Base-by-base conservation (phyloP, 108 stramenopile genomes). In the Fistulifera pelliculosa region DNA sequence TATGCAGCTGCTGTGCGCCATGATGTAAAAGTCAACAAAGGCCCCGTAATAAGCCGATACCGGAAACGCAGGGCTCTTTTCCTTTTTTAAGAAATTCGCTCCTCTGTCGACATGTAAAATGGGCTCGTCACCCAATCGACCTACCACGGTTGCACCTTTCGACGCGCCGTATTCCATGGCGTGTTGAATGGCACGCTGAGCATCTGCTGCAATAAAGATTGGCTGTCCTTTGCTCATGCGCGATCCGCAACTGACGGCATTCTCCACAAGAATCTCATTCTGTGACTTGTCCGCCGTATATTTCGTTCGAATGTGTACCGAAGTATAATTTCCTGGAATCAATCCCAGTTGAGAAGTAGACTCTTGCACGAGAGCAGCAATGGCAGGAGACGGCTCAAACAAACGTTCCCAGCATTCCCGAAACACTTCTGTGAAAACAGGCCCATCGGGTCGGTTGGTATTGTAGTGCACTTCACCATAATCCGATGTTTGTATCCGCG, bases 161-260 rank as follows among this genome's bases (percentile, higher is more conserved):
- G 11, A 14, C 40, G 11, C 12, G 12, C 12, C 40, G 14, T 41
- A 41, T 11, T 41, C 40, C 40, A 41, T 14, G 11, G 40, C 40
- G 12, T 13, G 40, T 41, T 41, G 11, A 14, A 14, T 41, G 40
- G 12, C 14, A 14, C 12, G 12, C 40, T 13, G 14, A 14, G 12
- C 14, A 14, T 41, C 40, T 11, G 40, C 14, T 11, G 40, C 11
- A 13, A 41, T 41, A 41, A 41, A 41, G 40, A 41, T 14, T 11
- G 40, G 12, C 14, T 41, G 2, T 61, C 64, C 14, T 11, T 41
- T 13, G 41, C 35, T 27, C 8, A 71, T 22, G n/a, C 57, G 19
- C n/a, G 62, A 61, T 1, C 67, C 68, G 45, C 75, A 76, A 28
- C 65, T 64, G 27, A 76, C 25, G n/a, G 69, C 70, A 54, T 71